Percentiles rank a stretch among this genome's conserved stretches.
Conservation (phyloP, 2,329 filamentous ascomycete species). For the Cytospora mali region DNA sequence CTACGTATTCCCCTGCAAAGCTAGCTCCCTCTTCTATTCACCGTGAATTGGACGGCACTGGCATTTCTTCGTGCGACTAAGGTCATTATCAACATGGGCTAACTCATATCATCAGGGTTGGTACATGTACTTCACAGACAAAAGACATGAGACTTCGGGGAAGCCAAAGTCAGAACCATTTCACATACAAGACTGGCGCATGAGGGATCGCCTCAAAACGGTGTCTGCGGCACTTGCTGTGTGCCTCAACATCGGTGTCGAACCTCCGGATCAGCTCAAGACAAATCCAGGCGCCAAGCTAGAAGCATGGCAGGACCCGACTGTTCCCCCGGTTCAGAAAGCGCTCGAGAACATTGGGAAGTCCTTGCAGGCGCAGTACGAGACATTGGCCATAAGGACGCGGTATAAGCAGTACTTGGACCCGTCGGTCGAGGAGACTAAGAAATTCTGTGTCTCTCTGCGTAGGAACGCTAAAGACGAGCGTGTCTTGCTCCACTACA, state of each 20-base stretch:
- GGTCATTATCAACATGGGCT: not conserved
- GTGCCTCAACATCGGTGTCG: constrained; percentile 95
- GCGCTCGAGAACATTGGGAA: constrained; percentile 94
- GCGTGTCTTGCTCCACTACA: constrained; percentile 96
- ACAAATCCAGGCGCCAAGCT: constrained; percentile 91
- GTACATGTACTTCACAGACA: constrained; percentile 99
- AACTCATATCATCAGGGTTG: constrained; percentile 66
- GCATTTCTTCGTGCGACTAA: not conserved
- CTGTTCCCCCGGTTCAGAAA: constrained; percentile 76
- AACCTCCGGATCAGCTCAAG: constrained; percentile 95
- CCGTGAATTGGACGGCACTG: not conserved
- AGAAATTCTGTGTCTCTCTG: constrained; percentile 90
- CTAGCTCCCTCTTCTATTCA: not conserved
- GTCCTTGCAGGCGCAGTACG: constrained; percentile 93
- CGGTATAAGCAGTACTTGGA: constrained; percentile 97
- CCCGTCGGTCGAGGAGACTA: constrained; percentile 94
- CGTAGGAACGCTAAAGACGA: constrained; percentile 94
- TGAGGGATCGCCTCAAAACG: constrained; percentile 94
- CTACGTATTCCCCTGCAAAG: not conserved
- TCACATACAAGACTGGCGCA: constrained; percentile 89
- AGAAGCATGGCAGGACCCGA: constrained; percentile 96
- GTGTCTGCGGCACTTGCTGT: constrained; percentile 93
- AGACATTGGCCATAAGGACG: constrained; percentile 91
- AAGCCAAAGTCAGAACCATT: constrained; percentile 72
- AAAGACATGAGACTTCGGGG: constrained; percentile 92